Evolutionary conservation across 2,329 filamentous ascomycete species (phyloP).

Genomic region (Pestalotiopsis sp.): DNA sequence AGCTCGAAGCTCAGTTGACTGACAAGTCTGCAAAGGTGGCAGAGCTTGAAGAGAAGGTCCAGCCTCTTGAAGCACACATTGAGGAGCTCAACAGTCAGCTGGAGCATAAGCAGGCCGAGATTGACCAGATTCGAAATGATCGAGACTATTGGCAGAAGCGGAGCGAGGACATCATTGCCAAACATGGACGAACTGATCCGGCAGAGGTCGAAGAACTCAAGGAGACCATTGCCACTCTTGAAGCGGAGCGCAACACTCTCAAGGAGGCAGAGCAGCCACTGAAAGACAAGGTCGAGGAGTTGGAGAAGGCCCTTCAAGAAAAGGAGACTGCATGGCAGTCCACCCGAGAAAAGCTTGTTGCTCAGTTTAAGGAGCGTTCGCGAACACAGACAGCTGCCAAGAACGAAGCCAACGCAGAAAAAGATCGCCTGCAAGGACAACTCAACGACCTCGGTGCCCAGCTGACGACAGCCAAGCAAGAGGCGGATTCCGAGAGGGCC

Average conservation of each 20-base stretch:
- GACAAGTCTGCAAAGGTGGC: conserved; percentile 78
- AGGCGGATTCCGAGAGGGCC: conserved; percentile 56
- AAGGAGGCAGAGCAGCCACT: conserved; percentile 54
- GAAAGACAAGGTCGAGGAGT: conserved; percentile 55
- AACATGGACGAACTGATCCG: conserved; percentile 93
- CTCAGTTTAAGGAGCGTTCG: conserved; percentile 66
- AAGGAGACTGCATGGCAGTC: conserved; percentile 59
- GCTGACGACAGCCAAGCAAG: conserved; percentile 44
- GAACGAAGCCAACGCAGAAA: conserved; percentile 54
- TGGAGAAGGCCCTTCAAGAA: conserved; percentile 54
- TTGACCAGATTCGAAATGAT: conserved; percentile 87
- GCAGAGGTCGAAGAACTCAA: conserved; percentile 90
- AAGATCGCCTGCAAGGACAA: conserved; percentile 53
- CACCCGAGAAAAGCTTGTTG: conserved; percentile 56
- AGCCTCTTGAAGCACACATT: conserved; percentile 81
- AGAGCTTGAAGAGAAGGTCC: conserved; percentile 73
- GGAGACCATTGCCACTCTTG: conserved; percentile 69
- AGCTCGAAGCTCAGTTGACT: conserved; percentile 74
- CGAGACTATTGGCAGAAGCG: conserved; percentile 95
- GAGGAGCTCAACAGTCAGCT: conserved; percentile 82
- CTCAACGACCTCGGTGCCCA: conserved; percentile 47
- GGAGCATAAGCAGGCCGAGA: conserved; percentile 81
- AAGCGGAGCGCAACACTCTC: conserved; percentile 65
- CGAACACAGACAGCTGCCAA: conserved; percentile 58
- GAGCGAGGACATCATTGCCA: conserved; percentile 92